phyloP scores from a whole-genome alignment of 2,329 filamentous ascomycete species.

The Dactylellina parvicollis region DNA sequence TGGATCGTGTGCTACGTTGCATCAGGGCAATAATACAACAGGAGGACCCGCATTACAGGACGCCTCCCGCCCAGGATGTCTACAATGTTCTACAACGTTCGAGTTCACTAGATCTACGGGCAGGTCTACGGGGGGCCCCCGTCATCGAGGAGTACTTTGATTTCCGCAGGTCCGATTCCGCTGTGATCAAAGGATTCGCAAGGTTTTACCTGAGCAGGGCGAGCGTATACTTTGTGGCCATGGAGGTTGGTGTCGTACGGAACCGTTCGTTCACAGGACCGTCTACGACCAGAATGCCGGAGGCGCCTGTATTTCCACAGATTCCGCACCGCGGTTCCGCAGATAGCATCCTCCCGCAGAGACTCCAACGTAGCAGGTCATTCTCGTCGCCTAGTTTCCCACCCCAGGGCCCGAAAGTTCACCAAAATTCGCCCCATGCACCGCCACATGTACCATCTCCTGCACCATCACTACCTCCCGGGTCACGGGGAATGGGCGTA shows the following conservation, averaged over 20 bases:
- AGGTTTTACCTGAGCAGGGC: constrained; percentile 51
- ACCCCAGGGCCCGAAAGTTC: constrained; percentile 13
- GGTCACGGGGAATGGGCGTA: constrained; percentile 29
- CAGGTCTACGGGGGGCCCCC: constrained; percentile 43
- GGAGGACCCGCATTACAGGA: constrained; percentile 50
- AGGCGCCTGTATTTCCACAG: constrained; percentile 36
- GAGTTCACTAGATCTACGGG: constrained; percentile 49
- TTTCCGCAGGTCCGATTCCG: constrained; percentile 49
- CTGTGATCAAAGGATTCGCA: constrained; percentile 49
- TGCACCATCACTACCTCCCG: constrained; percentile 7
- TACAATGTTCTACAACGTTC: constrained; percentile 52
- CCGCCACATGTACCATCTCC: constrained; percentile 29
- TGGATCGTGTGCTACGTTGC: constrained; percentile 53
- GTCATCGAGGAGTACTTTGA: constrained; percentile 52
- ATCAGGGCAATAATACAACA: constrained; percentile 53
- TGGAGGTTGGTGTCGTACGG: constrained; percentile 44
- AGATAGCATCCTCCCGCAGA: constrained; percentile 47
- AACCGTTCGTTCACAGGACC: constrained; percentile 51
- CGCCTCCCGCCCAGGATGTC: constrained; percentile 45
- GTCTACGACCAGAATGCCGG: constrained; percentile 39
- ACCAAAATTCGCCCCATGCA: constrained; percentile 13
- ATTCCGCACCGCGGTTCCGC: constrained; percentile 48
- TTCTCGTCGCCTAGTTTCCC: constrained; percentile 50
- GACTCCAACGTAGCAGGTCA: constrained; percentile 35
- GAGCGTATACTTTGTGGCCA: constrained; percentile 52